phyloP scores from a whole-genome alignment of 768 basidiomycete genomes.

The Suillus weaverae region DNA sequence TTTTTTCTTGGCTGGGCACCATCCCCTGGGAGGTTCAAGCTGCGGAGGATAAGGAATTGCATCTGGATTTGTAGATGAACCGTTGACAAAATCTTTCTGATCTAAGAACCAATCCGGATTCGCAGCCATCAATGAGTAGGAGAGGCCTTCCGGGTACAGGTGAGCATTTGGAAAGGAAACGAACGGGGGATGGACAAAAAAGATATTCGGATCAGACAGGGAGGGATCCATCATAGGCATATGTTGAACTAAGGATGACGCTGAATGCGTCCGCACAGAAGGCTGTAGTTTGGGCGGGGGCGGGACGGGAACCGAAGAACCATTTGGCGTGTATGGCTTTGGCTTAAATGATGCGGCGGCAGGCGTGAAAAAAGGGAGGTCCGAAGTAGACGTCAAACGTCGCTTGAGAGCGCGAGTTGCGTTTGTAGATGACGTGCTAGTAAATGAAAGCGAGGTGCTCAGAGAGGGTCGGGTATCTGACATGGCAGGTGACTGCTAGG shows the following conservation, averaged over 20 bases:
- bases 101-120: constrained; percentile 83
- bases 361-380: constrained; percentile 61
- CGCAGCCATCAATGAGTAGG: constrained; percentile 69
- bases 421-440: constrained; percentile 29
- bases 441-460: constrained; percentile 23
- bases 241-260: constrained; percentile 40
- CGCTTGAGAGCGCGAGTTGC: constrained; percentile 44
- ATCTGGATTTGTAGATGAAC: constrained; percentile 43
- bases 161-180: constrained; percentile 62
- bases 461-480: constrained; percentile 16
- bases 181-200: constrained; percentile 80
- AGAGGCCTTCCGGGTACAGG: constrained; percentile 63
- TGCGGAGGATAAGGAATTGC: constrained; percentile 73
- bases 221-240: constrained; percentile 66
- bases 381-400: constrained; percentile 43
- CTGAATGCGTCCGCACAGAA: constrained; percentile 28
- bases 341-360: constrained; percentile 67
- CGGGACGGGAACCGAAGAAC: constrained; percentile 21
- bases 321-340: constrained; percentile 55
- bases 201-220: constrained; percentile 58
- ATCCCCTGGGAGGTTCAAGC: constrained; percentile 81
- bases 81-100: constrained; percentile 59
- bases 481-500: constrained; percentile 17
- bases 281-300: constrained; percentile 27
- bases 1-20: constrained; percentile 86